Percentiles rank a stretch among this genome's conserved stretches.
Evolutionary conservation across 495 filamentous ascomycete genomes (phyloP).

Genomic region (Annulohypoxylon bovei): DNA sequence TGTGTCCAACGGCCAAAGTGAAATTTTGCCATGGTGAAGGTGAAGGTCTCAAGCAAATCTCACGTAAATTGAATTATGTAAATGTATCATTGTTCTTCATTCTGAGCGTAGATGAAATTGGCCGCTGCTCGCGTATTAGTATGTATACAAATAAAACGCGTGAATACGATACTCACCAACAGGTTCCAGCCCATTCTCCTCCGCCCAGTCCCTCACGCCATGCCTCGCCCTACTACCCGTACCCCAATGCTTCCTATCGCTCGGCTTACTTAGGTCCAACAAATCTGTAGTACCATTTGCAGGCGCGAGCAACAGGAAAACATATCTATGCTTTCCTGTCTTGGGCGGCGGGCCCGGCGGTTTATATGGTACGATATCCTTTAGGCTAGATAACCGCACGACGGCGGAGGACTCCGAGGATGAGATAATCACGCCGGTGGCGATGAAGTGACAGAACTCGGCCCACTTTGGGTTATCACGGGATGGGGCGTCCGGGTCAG

Average conservation of each 20-base stretch:
- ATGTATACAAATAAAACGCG: background rate
- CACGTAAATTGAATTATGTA: too few relatives aligned
- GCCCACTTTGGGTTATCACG: slow-evolving; percentile 70
- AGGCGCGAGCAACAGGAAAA: slow-evolving; percentile 67
- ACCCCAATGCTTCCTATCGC: slow-evolving; percentile 71
- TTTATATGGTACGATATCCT: slow-evolving; percentile 66
- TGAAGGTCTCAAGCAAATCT: too few relatives aligned
- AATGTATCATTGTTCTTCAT: slow-evolving; percentile 67
- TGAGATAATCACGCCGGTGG: slow-evolving; percentile 46
- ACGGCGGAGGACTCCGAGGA: slow-evolving; percentile 21
- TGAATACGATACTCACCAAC: slow-evolving; percentile 60
- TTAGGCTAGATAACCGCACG: slow-evolving; percentile 40
- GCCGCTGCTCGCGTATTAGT: slow-evolving; percentile 56
- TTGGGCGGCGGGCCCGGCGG: slow-evolving; percentile 70
- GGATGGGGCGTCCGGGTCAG: slow-evolving; percentile 77
- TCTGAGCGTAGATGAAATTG: slow-evolving; percentile 72
- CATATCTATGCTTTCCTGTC: slow-evolving; percentile 76
- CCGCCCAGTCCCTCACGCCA: slow-evolving; percentile 71
- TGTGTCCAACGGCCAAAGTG: too few relatives aligned
- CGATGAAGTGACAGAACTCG: slow-evolving; percentile 81
- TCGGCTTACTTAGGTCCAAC: slow-evolving; percentile 62
- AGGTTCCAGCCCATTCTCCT: slow-evolving; percentile 66
- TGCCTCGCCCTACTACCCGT: slow-evolving; percentile 60
- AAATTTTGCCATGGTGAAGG: too few relatives aligned
- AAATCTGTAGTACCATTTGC: slow-evolving; percentile 51